Percentiles rank a stretch among this genome's conserved stretches.
Evolutionary conservation across 1,139 yeast species (phyloP).

Genomic region (Debaryomyces robertsiae): DNA sequence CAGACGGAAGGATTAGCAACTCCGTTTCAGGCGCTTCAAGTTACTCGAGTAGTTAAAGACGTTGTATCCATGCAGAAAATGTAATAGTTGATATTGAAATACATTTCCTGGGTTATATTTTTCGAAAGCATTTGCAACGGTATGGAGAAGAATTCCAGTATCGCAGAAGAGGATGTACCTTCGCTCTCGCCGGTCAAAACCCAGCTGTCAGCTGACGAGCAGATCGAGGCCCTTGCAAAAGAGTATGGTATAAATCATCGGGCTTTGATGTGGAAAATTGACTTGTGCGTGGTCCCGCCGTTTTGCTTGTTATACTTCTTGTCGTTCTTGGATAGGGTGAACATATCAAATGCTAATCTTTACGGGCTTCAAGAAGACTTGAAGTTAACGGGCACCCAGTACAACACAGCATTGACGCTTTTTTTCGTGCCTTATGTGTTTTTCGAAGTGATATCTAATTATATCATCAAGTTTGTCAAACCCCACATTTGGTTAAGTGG

Average conservation of each 20-base stretch:
- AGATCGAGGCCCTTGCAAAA: conserved; percentile 32
- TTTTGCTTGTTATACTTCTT: conserved; percentile 68
- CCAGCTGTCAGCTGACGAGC: conserved; percentile 17
- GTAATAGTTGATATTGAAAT: too few species aligned
- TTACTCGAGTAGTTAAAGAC: background rate
- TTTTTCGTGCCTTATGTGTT: conserved; percentile 74
- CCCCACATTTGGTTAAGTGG: conserved; percentile 67
- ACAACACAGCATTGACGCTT: conserved; percentile 62
- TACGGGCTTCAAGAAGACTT: conserved; percentile 62
- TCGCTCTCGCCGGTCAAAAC: background rate
- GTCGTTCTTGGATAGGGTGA: conserved; percentile 72
- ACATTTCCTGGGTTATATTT: background rate
- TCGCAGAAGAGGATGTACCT: background rate
- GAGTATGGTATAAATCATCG: conserved; percentile 41
- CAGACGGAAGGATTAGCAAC: background rate
- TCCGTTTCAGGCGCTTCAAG: conserved; percentile 5
- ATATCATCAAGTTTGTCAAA: conserved; percentile 55
- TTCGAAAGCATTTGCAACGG: background rate
- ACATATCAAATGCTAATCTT: conserved; percentile 72
- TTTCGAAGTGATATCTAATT: conserved; percentile 70
- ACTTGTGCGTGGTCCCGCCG: conserved; percentile 67
- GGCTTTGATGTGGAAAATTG: conserved; percentile 63
- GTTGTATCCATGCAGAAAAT: too few species aligned
- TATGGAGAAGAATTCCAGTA: conserved; percentile 3
- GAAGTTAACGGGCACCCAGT: conserved; percentile 57